Conservation (phyloP, 139 green algal species). For the Raphidocelis subcapitata region DNA sequence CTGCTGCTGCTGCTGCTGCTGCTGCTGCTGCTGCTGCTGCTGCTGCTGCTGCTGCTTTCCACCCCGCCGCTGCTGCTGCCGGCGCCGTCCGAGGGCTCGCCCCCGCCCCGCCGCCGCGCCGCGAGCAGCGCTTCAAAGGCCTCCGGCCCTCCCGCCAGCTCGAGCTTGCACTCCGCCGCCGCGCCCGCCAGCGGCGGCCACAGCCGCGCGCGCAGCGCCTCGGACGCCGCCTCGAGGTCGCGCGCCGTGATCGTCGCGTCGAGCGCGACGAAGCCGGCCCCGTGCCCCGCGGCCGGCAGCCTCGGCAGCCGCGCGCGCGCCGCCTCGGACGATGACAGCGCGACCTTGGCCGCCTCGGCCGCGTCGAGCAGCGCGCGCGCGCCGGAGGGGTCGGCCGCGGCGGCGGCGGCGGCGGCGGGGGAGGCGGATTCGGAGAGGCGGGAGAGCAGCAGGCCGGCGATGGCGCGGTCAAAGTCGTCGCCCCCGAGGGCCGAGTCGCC, state of each 20-base stretch:
- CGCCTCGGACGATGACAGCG: slow-evolving; percentile 12
- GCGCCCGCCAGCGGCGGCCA: slow-evolving; percentile 42
- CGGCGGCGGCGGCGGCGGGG: not conserved
- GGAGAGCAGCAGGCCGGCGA: slow-evolving; percentile 45
- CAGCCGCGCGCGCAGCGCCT: slow-evolving; percentile 40
- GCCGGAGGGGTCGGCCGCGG: slow-evolving; percentile 1
- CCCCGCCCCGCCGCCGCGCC: too few species aligned
- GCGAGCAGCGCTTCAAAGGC: too few species aligned
- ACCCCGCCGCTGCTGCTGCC: slow-evolving; percentile 1
- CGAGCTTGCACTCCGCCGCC: slow-evolving; percentile 14
- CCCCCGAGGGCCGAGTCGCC: slow-evolving; percentile 74
- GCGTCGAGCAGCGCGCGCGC: slow-evolving; percentile 13
- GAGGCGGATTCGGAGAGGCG: not conserved
- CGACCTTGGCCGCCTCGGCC: slow-evolving; percentile 43
- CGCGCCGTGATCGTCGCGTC: slow-evolving; percentile 13
- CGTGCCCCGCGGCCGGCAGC: not conserved
- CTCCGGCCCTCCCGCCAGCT: not conserved
- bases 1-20: slow-evolving; percentile 3
- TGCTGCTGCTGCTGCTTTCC: not conserved
- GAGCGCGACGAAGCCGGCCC: not conserved
- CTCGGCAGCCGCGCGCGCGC: not conserved
- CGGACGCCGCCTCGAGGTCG: slow-evolving; percentile 23
- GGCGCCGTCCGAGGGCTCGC: too few species aligned
- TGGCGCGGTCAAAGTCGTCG: slow-evolving; percentile 69
- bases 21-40: not conserved